Evolutionary conservation across 164 flowering plant species (phyloP), one percentile per base, ranked within the genome.

Genomic region (Macadamia integrifolia): DNA sequence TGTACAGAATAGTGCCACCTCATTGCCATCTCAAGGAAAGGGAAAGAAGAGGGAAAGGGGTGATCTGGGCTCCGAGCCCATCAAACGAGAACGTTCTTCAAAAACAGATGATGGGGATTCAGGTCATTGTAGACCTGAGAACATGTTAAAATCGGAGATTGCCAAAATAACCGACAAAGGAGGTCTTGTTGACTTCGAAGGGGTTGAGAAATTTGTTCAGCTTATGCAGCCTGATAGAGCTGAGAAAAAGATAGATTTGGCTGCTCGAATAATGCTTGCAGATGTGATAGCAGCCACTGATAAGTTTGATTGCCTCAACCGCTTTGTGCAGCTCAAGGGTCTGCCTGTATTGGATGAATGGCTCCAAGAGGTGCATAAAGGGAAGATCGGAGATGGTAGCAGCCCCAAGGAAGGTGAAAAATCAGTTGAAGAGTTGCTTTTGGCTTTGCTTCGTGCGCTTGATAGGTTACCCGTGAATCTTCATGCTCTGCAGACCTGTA

Each of bases 401-500:
- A 78, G 80, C 74, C 75, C 78, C 52, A 93, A 82, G 74, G 95
- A 90, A 14, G 69, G 75, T 82, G 93, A 90, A 70, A 85, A 82
- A 75, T 71, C 83, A 44, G 80, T 83, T 68, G 99, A 94, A 67
- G 98, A 94, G 23, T 88, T 94, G 69, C 91, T 92, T 28, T 72
- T 92, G 71, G 83, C 85, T 74, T 76, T 87, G 71, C 99, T 94
- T 75, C 87, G 90, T 53, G 97, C 98, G 14, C 89, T 93, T 57
- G 95, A 92, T 76, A 93, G 87, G 74, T 79, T 93, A 42, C 98
- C 98, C 53, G 89, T 92, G 6, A 85, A 91, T 79, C 93, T 93
- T 66, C 81, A 82, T 67, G 95, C 97, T 35, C 74, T 93, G 6
- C 92, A 87, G 70, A 82, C 68, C 76, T 88, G 93, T 82, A 83